phyloP scores from a whole-genome alignment of 768 basidiomycete genomes.

The Lactarius hengduanensis region DNA sequence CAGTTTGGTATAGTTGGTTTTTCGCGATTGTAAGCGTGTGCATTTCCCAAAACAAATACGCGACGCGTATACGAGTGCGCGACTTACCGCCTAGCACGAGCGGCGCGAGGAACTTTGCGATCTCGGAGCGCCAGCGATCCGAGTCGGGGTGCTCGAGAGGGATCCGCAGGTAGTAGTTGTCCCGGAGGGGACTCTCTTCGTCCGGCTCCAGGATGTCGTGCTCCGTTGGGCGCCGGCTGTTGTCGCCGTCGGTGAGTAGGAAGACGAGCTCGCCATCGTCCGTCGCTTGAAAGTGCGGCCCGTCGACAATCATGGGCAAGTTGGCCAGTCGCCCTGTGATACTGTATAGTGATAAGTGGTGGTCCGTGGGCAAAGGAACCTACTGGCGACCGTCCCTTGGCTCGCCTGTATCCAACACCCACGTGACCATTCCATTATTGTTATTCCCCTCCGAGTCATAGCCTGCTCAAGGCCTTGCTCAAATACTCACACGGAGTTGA shows the following conservation, averaged over 20 bases:
- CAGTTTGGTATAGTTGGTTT: too few relatives aligned
- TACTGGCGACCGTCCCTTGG: too few relatives aligned
- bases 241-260: conserved; percentile 15
- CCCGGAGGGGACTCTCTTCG: background rate
- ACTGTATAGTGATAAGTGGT: background rate
- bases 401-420: too few relatives aligned
- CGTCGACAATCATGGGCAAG: background rate
- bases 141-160: conserved; percentile 19
- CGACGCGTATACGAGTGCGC: background rate
- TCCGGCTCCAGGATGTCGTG: conserved; percentile 16
- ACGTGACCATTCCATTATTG: too few relatives aligned
- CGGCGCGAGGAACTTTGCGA: conserved; percentile 22
- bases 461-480: too few relatives aligned
- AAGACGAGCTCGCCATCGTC: background rate
- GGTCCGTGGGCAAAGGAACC: background rate
- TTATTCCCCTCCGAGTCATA: too few relatives aligned
- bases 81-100: conserved; percentile 22
- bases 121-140: conserved; percentile 18
- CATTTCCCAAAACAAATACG: background rate
- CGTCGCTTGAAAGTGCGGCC: conserved; percentile 9
- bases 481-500: too few relatives aligned
- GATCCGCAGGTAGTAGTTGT: conserved; percentile 19
- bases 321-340: background rate
- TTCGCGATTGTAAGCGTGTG: too few relatives aligned
- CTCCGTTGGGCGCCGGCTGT: conserved; percentile 15